Percentiles rank a stretch among this genome's conserved stretches.
phyloP scores from a whole-genome alignment of 345 rosid species.

The Hibiscus mutabilis region DNA sequence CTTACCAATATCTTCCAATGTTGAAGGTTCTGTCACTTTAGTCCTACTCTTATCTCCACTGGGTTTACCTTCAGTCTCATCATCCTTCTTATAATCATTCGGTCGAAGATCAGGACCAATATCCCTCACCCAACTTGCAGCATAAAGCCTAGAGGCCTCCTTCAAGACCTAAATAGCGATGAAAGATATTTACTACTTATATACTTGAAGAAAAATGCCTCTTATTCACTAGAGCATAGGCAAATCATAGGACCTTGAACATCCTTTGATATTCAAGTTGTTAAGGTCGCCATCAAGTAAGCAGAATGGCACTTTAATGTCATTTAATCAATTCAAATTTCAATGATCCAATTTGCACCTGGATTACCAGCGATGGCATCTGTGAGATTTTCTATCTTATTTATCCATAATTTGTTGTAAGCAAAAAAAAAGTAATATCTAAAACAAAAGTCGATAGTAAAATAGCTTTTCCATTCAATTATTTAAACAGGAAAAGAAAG shows the following conservation, averaged over 20 bases:
- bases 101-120: slow-evolving; percentile 96
- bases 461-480: background rate
- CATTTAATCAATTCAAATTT: background rate
- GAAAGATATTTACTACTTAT: background rate
- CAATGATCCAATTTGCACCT: background rate
- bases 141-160: slow-evolving; percentile 90
- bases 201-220: background rate
- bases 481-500: too few species aligned
- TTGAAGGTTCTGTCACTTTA: slow-evolving; percentile 57
- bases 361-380: background rate
- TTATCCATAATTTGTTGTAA: too few species aligned
- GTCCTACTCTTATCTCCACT: slow-evolving; percentile 11
- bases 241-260: background rate
- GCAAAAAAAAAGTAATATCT: too few species aligned
- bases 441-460: background rate
- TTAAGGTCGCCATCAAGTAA: too few species aligned
- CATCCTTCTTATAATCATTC: slow-evolving; percentile 59
- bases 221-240: background rate
- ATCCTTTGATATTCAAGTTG: background rate
- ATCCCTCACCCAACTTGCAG: slow-evolving; percentile 87
- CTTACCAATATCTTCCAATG: slow-evolving; percentile 85
- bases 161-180: slow-evolving; percentile 49
- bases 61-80: slow-evolving; percentile 36
- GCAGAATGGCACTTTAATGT: too few species aligned
- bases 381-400: background rate